Conservation (phyloP, 1,284 basidiomycete species). For the Tetrapyrgos nigripes region DNA sequence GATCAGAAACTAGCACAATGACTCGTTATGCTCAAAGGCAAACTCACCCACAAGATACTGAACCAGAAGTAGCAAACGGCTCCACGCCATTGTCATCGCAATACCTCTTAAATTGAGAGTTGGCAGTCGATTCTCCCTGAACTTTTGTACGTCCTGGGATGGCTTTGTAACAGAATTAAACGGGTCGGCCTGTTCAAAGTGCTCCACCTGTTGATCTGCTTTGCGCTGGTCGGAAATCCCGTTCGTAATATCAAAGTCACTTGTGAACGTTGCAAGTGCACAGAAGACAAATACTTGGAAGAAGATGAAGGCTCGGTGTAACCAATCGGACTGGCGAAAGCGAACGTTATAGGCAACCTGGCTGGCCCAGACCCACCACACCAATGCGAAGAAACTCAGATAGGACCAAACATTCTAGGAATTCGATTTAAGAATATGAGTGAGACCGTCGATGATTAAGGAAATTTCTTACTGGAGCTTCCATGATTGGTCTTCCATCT, state of each 20-base stretch:
- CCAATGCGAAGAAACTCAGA: slow-evolving; percentile 20
- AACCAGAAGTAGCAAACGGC: slow-evolving; percentile 18
- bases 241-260: slow-evolving; percentile 19
- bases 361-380: slow-evolving; percentile 26
- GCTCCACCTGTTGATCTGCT: background rate
- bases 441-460: background rate
- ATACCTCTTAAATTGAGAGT: slow-evolving; percentile 21
- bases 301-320: slow-evolving; percentile 20
- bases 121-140: slow-evolving; percentile 5
- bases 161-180: background rate
- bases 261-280: slow-evolving; percentile 22
- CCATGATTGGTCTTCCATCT: background rate
- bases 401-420: slow-evolving; percentile 17
- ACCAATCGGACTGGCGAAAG: slow-evolving; percentile 21
- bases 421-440: background rate
- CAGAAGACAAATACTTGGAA: slow-evolving; percentile 22
- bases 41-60: slow-evolving; percentile 20
- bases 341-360: slow-evolving; percentile 9
- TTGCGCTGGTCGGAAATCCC: slow-evolving; percentile 7
- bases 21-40: background rate
- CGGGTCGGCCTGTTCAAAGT: background rate
- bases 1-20: too few species aligned
- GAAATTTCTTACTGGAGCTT: background rate
- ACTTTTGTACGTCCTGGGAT: background rate
- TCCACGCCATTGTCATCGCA: slow-evolving; percentile 19